Evolutionary conservation across 192 early-diverging fungal genomes (phyloP).

Genomic region (Backusella tuberculispora): DNA sequence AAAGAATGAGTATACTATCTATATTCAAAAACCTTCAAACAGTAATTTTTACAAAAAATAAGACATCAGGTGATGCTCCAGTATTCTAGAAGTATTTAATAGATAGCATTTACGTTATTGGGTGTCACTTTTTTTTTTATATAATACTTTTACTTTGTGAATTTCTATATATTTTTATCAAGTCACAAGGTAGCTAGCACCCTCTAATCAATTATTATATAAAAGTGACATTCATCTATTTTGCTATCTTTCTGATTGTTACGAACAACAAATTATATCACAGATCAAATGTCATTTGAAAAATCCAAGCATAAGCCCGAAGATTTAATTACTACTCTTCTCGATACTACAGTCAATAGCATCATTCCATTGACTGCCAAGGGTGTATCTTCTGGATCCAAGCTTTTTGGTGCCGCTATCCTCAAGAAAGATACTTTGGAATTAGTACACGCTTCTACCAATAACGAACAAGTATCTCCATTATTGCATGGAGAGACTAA

Average conservation of each 20-base stretch:
- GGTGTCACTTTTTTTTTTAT: too few relatives aligned
- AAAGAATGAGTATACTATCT: too few relatives aligned
- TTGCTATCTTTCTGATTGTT: not conserved
- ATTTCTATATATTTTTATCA: too few relatives aligned
- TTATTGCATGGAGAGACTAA: conserved; percentile 15
- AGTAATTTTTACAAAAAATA: too few relatives aligned
- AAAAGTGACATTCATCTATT: not conserved
- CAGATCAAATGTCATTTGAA: conserved; percentile 6
- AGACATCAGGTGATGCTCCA: too few relatives aligned
- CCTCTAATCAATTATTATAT: not conserved
- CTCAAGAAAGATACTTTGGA: conserved; percentile 12
- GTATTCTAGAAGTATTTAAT: too few relatives aligned
- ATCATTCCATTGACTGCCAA: conserved; percentile 19
- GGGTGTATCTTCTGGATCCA: not conserved
- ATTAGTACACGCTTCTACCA: conserved; percentile 9
- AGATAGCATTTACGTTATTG: too few relatives aligned
- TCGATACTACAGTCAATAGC: conserved; percentile 2
- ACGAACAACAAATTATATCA: not conserved
- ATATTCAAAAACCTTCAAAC: too few relatives aligned
- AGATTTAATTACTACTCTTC: not conserved
- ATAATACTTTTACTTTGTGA: too few relatives aligned
- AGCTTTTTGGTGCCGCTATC: conserved; percentile 14
- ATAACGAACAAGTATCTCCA: conserved; percentile 13
- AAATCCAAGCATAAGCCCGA: conserved; percentile 15
- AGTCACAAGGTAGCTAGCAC: too few relatives aligned